These are phyloP conservation scores for Backusella parvicylindrica DNA, from an alignment of 192 early-diverging fungal species.

Conservation along the genomic window DNA sequence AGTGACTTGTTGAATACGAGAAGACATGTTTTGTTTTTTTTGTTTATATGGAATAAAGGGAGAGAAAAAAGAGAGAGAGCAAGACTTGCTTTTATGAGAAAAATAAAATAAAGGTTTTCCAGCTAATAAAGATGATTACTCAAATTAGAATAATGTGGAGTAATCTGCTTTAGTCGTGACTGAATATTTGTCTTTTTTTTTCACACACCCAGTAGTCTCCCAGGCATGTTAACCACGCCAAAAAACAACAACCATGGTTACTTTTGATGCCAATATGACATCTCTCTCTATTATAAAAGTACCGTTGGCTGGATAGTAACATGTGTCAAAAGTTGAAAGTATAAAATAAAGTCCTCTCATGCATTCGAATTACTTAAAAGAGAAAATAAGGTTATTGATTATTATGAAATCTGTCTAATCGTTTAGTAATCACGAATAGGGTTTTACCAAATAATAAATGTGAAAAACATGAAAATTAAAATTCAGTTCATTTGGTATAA, in stretches of 20 bases:
- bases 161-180: background rate
- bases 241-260: too few species aligned
- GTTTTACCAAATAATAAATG: background rate
- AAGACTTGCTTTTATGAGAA: background rate
- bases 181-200: background rate
- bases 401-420: background rate
- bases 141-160: background rate
- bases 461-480: background rate
- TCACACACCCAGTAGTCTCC: background rate
- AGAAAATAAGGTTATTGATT: background rate
- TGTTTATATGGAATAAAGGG: background rate
- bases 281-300: background rate
- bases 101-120: background rate
- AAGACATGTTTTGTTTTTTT: constrained; percentile 45
- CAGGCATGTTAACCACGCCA: too few species aligned
- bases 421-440: background rate
- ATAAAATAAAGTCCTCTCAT: background rate
- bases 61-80: background rate
- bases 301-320: constrained; percentile 2
- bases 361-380: background rate
- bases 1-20: constrained; percentile 54
- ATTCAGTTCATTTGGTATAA: background rate
- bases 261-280: background rate
- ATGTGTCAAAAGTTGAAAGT: background rate
- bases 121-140: background rate